Conservation (phyloP, 1,284 basidiomycete genomes). For the Cystobasidium sp. region DNA sequence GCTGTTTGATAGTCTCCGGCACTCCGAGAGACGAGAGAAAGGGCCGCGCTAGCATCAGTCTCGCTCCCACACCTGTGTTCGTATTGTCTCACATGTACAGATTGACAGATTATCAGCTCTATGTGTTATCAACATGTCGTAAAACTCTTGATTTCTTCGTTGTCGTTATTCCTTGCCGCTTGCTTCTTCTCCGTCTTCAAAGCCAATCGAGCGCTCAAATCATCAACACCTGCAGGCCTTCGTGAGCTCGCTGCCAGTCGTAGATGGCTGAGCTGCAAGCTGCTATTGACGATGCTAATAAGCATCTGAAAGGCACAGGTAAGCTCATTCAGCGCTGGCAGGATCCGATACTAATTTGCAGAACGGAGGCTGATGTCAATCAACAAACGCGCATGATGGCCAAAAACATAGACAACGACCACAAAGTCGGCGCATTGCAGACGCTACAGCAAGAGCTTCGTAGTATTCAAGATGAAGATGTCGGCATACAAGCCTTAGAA, state of each 20-base stretch:
- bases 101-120: too few relatives aligned
- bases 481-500: background rate
- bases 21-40: too few relatives aligned
- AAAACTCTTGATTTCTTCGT: too few relatives aligned
- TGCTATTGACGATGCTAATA: constrained; percentile 25
- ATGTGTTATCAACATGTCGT: too few relatives aligned
- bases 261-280: constrained; percentile 30
- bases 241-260: background rate
- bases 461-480: background rate
- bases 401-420: constrained; percentile 32
- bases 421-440: constrained; percentile 29
- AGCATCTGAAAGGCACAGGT: constrained; percentile 40
- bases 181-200: too few relatives aligned
- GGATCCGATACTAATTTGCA: background rate
- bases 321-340: background rate
- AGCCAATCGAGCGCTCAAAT: background rate
- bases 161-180: too few relatives aligned
- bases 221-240: background rate
- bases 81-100: too few relatives aligned
- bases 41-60: too few relatives aligned
- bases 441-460: constrained; percentile 13
- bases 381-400: constrained; percentile 15
- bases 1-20: too few relatives aligned
- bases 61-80: too few relatives aligned
- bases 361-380: constrained; percentile 11